Conservation (phyloP, 2,329 filamentous ascomycete genomes). For the Pochonia chlamydosporia region DNA sequence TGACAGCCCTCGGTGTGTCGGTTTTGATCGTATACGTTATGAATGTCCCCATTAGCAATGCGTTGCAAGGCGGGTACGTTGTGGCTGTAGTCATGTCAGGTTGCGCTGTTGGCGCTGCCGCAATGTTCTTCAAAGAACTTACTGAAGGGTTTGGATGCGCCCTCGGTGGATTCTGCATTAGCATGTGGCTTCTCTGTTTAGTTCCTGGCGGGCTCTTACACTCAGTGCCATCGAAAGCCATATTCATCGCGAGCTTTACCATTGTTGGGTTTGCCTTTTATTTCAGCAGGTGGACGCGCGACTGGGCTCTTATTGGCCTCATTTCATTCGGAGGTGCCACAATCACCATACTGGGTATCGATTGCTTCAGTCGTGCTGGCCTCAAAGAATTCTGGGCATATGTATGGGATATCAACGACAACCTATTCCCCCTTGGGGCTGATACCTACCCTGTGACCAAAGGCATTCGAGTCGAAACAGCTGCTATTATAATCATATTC, state of each 20-base stretch:
- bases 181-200: slow-evolving; percentile 86
- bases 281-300: slow-evolving; percentile 70
- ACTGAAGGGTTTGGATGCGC: slow-evolving; percentile 77
- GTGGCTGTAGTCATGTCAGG: slow-evolving; percentile 72
- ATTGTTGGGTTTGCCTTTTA: slow-evolving; percentile 65
- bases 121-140: slow-evolving; percentile 76
- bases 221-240: slow-evolving; percentile 55
- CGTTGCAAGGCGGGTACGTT: slow-evolving; percentile 80
- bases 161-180: slow-evolving; percentile 78
- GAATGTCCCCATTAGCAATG: slow-evolving; percentile 67
- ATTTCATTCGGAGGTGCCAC: slow-evolving; percentile 82
- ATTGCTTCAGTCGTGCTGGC: slow-evolving; percentile 85
- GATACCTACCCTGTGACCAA: slow-evolving; percentile 79
- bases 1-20: slow-evolving; percentile 66
- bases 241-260: slow-evolving; percentile 71
- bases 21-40: slow-evolving; percentile 88
- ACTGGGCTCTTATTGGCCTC: slow-evolving; percentile 68
- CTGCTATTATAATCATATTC: slow-evolving; percentile 67
- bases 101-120: slow-evolving; percentile 63
- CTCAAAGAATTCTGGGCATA: slow-evolving; percentile 96
- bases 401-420: slow-evolving; percentile 75
- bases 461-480: slow-evolving; percentile 80
- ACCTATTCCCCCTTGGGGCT: slow-evolving; percentile 72
- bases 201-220: slow-evolving; percentile 69
- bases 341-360: slow-evolving; percentile 73